A percentile compares a stretch with the other conserved stretches of the same genome.
phyloP scores from a whole-genome alignment of 106 monocot genomes.

The Allium sativum region DNA sequence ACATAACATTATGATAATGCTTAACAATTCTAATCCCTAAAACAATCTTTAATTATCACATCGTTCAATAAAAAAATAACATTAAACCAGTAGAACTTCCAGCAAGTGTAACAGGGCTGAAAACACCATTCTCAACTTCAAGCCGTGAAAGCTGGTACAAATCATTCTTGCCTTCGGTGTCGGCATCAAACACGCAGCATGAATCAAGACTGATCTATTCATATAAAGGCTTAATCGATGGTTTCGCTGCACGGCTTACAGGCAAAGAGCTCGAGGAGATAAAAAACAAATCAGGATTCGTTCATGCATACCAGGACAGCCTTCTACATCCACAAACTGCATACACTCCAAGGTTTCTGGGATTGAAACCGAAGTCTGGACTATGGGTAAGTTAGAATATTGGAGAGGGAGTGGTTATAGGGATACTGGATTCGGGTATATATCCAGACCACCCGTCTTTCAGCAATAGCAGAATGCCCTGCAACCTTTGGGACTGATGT shows the following conservation, averaged over 20 bases:
- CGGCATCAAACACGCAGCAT: neutral
- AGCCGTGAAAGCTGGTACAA: slow-evolving; percentile 1
- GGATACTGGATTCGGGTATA: slow-evolving; percentile 47
- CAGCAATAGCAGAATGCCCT: slow-evolving; percentile 76
- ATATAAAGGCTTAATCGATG: neutral
- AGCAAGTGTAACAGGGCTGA: neutral
- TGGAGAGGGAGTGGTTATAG: slow-evolving; percentile 44
- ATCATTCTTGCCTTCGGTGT: slow-evolving; percentile 3
- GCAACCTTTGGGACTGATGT: slow-evolving; percentile 45
- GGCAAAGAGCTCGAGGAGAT: neutral
- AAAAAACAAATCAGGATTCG: slow-evolving; percentile 6
- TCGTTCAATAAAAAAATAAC: too few relatives aligned
- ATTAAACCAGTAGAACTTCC: neutral
- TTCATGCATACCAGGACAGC: slow-evolving; percentile 5
- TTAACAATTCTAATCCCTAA: too few relatives aligned
- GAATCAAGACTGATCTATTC: slow-evolving; percentile 13
- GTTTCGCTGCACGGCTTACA: slow-evolving; percentile 9
- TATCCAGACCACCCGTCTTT: slow-evolving; percentile 52
- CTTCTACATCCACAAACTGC: slow-evolving; percentile 8
- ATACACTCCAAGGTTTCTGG: slow-evolving; percentile 8
- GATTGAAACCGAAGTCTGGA: neutral
- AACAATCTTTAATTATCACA: too few relatives aligned
- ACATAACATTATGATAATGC: too few relatives aligned
- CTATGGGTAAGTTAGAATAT: slow-evolving; percentile 19
- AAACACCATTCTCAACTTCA: neutral